phyloP scores from a whole-genome alignment of 345 rosid genomes.

The Orychophragmus violaceus region DNA sequence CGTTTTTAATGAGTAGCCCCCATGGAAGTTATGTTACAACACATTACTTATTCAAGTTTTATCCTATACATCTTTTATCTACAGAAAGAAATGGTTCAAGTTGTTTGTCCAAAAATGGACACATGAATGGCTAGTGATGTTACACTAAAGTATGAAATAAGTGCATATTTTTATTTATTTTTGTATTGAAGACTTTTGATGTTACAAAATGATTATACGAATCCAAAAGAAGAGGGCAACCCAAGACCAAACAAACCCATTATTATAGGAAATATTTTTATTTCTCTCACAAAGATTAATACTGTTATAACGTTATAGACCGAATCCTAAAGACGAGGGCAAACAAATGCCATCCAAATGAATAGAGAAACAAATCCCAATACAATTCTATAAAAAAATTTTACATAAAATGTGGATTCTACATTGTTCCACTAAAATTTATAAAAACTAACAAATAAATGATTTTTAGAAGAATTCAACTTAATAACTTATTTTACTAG shows the following conservation, averaged over 20 bases:
- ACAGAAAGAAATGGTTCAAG: not conserved
- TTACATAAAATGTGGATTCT: too few species aligned
- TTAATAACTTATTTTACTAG: too few species aligned
- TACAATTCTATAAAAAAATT: too few species aligned
- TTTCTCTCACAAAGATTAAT: not conserved
- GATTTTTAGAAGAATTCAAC: too few species aligned
- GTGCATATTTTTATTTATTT: not conserved
- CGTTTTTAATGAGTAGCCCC: slow-evolving; percentile 22
- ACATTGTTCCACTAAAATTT: too few species aligned
- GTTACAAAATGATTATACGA: not conserved
- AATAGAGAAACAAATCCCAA: too few species aligned
- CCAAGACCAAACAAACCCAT: not conserved
- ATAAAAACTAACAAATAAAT: too few species aligned
- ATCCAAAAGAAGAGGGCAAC: not conserved
- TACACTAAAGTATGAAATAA: slow-evolving; percentile 3
- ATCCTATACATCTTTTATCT: not conserved
- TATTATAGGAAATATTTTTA: not conserved
- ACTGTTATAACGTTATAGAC: not conserved
- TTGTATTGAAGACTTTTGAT: not conserved
- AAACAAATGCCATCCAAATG: not conserved
- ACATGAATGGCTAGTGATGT: not conserved
- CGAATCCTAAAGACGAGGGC: slow-evolving; percentile 5
- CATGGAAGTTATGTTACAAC: slow-evolving; percentile 12
- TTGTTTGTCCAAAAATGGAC: slow-evolving; percentile 22
- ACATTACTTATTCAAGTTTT: not conserved